A percentile compares a stretch with the other conserved stretches of the same genome.
Evolutionary conservation across 192 early-diverging fungal genomes (phyloP).

Genomic region (Coemansia sp.): DNA sequence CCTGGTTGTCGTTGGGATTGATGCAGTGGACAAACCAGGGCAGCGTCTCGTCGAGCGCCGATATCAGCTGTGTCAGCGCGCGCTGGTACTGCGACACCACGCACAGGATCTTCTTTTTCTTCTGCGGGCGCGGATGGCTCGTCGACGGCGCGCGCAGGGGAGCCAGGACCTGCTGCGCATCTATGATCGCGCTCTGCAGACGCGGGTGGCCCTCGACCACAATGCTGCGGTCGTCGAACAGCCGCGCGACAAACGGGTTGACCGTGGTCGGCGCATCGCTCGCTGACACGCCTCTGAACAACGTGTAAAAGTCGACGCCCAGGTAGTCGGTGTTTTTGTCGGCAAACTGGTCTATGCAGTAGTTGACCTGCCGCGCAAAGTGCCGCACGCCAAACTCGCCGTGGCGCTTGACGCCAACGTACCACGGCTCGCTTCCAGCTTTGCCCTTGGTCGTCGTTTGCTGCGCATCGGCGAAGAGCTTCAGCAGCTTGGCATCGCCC

Average conservation of each 20-base stretch:
- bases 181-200: constrained; percentile 71
- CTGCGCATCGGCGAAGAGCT: constrained; percentile 41
- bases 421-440: constrained; percentile 27
- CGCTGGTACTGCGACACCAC: constrained; percentile 67
- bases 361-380: constrained; percentile 68
- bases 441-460: constrained; percentile 22
- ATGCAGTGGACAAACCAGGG: constrained; percentile 80
- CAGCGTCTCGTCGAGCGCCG: constrained; percentile 70
- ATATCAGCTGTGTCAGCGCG: constrained; percentile 64
- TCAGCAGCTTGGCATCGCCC: constrained; percentile 37
- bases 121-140: constrained; percentile 29
- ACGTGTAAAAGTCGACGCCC: constrained; percentile 77
- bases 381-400: constrained; percentile 77
- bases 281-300: constrained; percentile 68
- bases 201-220: constrained; percentile 81
- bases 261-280: constrained; percentile 53
- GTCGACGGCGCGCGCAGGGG: constrained; percentile 61
- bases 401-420: constrained; percentile 26
- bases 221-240: constrained; percentile 72
- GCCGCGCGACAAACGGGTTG: constrained; percentile 69
- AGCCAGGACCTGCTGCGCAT: constrained; percentile 70
- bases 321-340: constrained; percentile 75
- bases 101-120: constrained; percentile 57
- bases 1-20: constrained; percentile 61
- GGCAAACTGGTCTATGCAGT: constrained; percentile 60